Evolutionary conservation across 306 rosid genomes (phyloP).

Genomic region (Malus sieversii): DNA sequence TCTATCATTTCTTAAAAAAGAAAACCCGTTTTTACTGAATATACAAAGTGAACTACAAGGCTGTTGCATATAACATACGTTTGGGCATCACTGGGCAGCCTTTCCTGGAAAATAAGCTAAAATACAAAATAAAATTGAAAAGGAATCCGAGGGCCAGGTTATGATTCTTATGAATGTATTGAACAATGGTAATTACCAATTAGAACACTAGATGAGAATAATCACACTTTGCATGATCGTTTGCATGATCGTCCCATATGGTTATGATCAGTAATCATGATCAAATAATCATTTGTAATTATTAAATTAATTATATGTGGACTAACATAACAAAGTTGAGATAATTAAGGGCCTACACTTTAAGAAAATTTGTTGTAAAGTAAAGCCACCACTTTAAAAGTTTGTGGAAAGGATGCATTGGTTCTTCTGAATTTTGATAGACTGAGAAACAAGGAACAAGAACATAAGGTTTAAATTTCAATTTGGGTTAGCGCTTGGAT

Average conservation of each 20-base stretch:
- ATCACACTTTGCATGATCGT: not conserved
- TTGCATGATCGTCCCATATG: not conserved
- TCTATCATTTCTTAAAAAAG: too few species aligned
- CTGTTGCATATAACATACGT: not conserved
- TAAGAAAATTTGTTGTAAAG: conserved; percentile 22
- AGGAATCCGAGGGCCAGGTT: not conserved
- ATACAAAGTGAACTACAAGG: not conserved
- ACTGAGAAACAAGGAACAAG: not conserved
- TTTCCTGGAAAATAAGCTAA: not conserved
- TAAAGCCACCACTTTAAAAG: conserved; percentile 18
- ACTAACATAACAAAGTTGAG: conserved; percentile 8
- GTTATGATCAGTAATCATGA: conserved; percentile 5
- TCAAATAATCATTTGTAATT: conserved; percentile 10
- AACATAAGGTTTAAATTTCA: not conserved
- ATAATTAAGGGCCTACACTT: conserved; percentile 8
- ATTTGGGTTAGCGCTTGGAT: not conserved
- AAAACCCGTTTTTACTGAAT: conserved; percentile 5
- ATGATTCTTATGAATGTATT: not conserved
- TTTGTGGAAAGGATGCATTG: conserved; percentile 9
- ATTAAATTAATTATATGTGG: not conserved
- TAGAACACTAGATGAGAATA: not conserved
- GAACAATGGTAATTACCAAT: not conserved
- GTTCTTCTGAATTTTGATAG: conserved; percentile 7
- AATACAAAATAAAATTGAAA: not conserved
- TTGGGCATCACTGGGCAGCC: not conserved